These are phyloP conservation scores for Aspergillus heteromorphus DNA, from an alignment of 495 filamentous ascomycete species.

Conservation along the genomic window DNA sequence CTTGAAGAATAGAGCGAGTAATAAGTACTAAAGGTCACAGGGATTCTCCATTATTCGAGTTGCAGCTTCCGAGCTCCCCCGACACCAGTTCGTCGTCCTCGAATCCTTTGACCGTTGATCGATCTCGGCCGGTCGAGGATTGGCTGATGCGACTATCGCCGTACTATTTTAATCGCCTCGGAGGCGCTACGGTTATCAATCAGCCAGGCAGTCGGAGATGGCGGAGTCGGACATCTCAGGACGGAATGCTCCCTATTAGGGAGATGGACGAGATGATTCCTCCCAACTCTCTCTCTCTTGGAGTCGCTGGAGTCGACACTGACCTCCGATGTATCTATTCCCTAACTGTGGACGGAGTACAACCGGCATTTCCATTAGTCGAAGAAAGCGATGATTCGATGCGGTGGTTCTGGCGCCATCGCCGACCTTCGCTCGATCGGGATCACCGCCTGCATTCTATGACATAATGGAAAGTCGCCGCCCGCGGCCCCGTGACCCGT, in stretches of 20 bases:
- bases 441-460: conserved; percentile 21
- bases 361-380: conserved; percentile 5
- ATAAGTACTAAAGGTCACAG: no score
- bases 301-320: no score
- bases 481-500: conserved; percentile 17
- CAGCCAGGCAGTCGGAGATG: background rate
- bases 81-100: no score
- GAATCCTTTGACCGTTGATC: background rate
- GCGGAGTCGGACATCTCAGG: conserved; percentile 2
- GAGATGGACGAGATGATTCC: no score
- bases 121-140: background rate
- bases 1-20: no score
- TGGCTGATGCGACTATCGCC: background rate
- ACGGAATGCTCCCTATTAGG: no score
- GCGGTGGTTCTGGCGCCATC: conserved; percentile 6
- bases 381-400: conserved; percentile 10
- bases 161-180: background rate
- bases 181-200: background rate
- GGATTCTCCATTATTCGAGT: no score
- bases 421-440: background rate
- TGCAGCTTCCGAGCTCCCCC: no score
- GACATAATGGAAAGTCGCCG: conserved; percentile 26
- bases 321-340: no score
- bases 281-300: no score
- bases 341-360: no score